Base-by-base conservation (phyloP, 2,329 filamentous ascomycete genomes). In the Paecilomyces niveus region DNA sequence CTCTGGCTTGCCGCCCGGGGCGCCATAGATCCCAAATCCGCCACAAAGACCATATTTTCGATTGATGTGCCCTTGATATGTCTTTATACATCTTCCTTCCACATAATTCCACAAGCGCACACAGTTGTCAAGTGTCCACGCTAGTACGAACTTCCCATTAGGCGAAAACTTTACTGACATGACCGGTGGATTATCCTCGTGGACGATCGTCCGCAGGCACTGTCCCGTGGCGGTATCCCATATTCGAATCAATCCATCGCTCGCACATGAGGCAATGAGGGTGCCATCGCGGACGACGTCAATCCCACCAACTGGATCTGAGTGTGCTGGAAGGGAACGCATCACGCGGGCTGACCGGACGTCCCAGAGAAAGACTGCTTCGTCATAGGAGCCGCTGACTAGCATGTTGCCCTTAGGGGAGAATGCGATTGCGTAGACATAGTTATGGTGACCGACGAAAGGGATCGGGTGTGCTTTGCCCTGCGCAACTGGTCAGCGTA, bases 321-420 rank as follows among this genome's bases (percentile, higher is more conserved):
- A 96, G 69, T 99, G 94, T 2, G 94, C 94, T 1, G 94, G 94
- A 39, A 99, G 77, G 62, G 89, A 92, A 57, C 92, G 85, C 92
- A 99, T 96, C 33, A 94, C 80, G 22, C 88, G 82, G 0, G 91
- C 92, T 0, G 91, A 90, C 13, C 94, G 84, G 13, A 97, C 90
- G 73, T 99, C 94, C 94, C 94, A 99, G 4, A 99, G 76, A 64
- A 96, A 97, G 0, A 99, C 91, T 3, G 94, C 94, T 78, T 99
- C 94, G 65, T 99, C 94, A 75, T 97, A 97, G 63, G 90, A 95
- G 11, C 94, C 94, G 64, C 90, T 95, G 15, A 92, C 94, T 33
- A 99, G 83, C 70, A 97, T 96, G 70, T 99, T 99, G 24, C 94
- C 94, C 73, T 97, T 97, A 1, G 94, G 94, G n/a, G 90, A 93